These are phyloP conservation scores for Phytophthora ohioensis DNA, from an alignment of 352 stramenopile species.

Conservation along the genomic window DNA sequence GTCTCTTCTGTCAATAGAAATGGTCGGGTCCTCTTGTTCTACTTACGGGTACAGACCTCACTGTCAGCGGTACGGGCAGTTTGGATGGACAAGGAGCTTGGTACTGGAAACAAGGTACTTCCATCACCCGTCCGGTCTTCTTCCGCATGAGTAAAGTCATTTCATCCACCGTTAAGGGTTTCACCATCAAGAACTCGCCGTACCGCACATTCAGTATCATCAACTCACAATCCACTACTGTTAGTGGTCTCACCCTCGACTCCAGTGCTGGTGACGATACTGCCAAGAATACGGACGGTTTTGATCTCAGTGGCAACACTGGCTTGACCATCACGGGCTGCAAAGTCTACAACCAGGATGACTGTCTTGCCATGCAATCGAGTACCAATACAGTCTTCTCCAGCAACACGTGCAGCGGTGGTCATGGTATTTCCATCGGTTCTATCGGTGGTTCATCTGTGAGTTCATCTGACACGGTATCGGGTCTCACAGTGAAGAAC, in stretches of 20 bases:
- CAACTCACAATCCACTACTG: constrained; percentile 27
- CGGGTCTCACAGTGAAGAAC: too few relatives aligned
- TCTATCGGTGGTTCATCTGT: too few relatives aligned
- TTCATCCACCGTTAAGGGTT: constrained; percentile 34
- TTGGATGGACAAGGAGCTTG: constrained; percentile 44
- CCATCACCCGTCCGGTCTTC: constrained; percentile 26
- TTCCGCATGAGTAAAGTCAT: constrained; percentile 36
- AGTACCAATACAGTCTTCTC: too few relatives aligned
- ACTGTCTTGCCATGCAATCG: too few relatives aligned
- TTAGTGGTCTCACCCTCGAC: constrained; percentile 28
- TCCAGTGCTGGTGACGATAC: constrained; percentile 17
- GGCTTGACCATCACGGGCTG: too few relatives aligned
- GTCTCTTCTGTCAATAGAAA: constrained; percentile 2
- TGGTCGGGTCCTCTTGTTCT: constrained; percentile 41
- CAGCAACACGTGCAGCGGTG: neutral
- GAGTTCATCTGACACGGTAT: too few relatives aligned
- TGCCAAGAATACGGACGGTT: too few relatives aligned
- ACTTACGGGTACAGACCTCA: constrained; percentile 34
- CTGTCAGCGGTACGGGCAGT: constrained; percentile 3
- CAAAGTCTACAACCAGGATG: too few relatives aligned
- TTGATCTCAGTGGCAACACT: too few relatives aligned
- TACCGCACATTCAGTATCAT: constrained; percentile 40
- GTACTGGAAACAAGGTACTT: constrained; percentile 37
- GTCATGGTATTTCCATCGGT: too few relatives aligned
- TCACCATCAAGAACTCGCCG: constrained; percentile 41